Evolutionary conservation across 345 rosid genomes (phyloP), one percentile per base, ranked within the genome.

Genomic region (Eutrema yunnanense): DNA sequence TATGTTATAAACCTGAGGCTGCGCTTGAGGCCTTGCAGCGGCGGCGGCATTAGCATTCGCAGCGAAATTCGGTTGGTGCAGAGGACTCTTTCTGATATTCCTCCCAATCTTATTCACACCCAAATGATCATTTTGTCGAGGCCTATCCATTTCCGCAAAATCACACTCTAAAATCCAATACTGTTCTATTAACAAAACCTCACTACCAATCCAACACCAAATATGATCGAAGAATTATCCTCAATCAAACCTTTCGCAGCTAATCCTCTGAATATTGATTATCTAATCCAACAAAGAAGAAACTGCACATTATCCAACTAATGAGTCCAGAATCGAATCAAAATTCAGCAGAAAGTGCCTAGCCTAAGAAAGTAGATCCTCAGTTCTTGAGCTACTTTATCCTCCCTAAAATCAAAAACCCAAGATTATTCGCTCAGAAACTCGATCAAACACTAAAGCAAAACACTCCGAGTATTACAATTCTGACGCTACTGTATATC

Each of bases 1-100:
- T 53, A 93, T 90, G 77, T 90, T 93, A 79, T 93, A 93, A 71
- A 93, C 96, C 76, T 90, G 96, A 65, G 97, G 97, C 71, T 90
- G 96, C 51, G 87, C 87, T 82, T 87, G 98, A 65, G 96, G 94
- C 77, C 90, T 92, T 65, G 86, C 83, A 84, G 84, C 8, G 0
- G 53, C 29, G 0, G 14, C 3, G 7, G 16, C 16, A 11, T 79
- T 80, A 58, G 78, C 80, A 74, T 73, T 86, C 2, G 81, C 43
- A 14, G 74, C 59, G 44, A 87, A 85, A 73, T 65, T 86, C 0
- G 92, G 87, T 75, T 93, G 98, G 78, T 93, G 97, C 74, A 85
- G 64, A 8, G 96, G 97, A 63, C 98, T 93, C 82, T 93, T 93
- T 82, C 75, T 81, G 78, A 90, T 90, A 56, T 85, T 88, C 80